Conservation (phyloP, 2,329 filamentous ascomycete species). For the Diplodia corticola region DNA sequence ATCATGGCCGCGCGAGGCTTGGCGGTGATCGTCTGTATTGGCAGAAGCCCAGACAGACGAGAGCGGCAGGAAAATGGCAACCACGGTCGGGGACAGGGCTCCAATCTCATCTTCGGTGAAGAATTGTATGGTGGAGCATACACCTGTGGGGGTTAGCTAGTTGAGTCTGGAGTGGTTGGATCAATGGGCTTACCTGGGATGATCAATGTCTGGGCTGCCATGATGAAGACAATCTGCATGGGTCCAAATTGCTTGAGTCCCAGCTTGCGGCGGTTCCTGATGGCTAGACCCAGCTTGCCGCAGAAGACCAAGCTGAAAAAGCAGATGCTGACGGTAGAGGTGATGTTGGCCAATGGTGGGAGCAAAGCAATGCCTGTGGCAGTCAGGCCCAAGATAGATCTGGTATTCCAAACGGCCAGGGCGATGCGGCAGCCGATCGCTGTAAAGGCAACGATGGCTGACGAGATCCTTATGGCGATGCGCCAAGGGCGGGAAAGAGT, state of each 20-base stretch:
- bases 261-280: slow-evolving; percentile 56
- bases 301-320: slow-evolving; percentile 64
- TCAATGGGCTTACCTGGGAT: slow-evolving; percentile 55
- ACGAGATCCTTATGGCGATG: slow-evolving; percentile 48
- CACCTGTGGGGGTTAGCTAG: slow-evolving; percentile 46
- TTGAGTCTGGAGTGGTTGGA: neutral
- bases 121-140: slow-evolving; percentile 62
- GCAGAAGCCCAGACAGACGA: slow-evolving; percentile 64
- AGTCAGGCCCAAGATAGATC: neutral
- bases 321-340: slow-evolving; percentile 58
- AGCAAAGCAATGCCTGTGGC: slow-evolving; percentile 32
- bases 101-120: slow-evolving; percentile 53
- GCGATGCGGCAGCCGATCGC: slow-evolving; percentile 57
- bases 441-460: slow-evolving; percentile 51
- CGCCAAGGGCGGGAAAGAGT: slow-evolving; percentile 49
- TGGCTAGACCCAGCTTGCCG: slow-evolving; percentile 60
- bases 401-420: slow-evolving; percentile 52
- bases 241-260: slow-evolving; percentile 63
- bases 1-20: slow-evolving; percentile 27
- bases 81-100: slow-evolving; percentile 57
- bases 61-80: slow-evolving; percentile 65
- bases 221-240: slow-evolving; percentile 67
- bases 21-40: slow-evolving; percentile 29
- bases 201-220: slow-evolving; percentile 66
- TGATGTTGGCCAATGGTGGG: slow-evolving; percentile 42